These are phyloP conservation scores for Dendrobium catenatum DNA, from an alignment of 106 monocot species.

Conservation along the genomic window DNA sequence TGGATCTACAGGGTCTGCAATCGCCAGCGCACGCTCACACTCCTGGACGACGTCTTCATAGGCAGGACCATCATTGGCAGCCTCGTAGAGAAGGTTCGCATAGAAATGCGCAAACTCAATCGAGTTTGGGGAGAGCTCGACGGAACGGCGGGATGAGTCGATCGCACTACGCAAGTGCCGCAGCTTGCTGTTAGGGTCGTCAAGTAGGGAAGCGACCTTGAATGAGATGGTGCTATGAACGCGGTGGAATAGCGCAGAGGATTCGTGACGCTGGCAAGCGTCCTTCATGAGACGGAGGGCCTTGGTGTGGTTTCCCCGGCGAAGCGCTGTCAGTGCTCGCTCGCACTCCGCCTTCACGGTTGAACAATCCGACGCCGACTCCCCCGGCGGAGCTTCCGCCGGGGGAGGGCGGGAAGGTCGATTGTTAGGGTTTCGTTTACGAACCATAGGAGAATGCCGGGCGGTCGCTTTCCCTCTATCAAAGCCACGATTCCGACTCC, in stretches of 20 bases:
- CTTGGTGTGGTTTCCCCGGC: conserved; percentile 69
- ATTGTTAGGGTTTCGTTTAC: conserved; percentile 21
- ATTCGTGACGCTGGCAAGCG: conserved; percentile 21
- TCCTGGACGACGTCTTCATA: conserved; percentile 67
- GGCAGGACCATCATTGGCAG: conserved; percentile 29
- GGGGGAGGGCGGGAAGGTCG: not conserved
- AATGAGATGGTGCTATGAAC: conserved; percentile 55
- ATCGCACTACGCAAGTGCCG: conserved; percentile 57
- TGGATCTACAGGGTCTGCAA: conserved; percentile 63
- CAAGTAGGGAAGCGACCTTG: conserved; percentile 54
- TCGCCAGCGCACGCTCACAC: conserved; percentile 65
- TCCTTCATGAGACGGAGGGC: conserved; percentile 75
- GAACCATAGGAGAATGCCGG: not conserved
- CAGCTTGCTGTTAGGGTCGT: conserved; percentile 54
- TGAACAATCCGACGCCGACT: not conserved
- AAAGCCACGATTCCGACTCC: not conserved
- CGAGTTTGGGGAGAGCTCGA: conserved; percentile 53
- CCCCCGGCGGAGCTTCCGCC: not conserved
- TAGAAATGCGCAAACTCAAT: conserved; percentile 82
- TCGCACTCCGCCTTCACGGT: conserved; percentile 69
- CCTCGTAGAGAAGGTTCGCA: conserved; percentile 63
- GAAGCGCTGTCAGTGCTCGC: conserved; percentile 58
- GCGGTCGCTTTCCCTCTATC: not conserved
- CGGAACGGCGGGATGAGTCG: conserved; percentile 57
- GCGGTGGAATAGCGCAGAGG: conserved; percentile 57